Evolutionary conservation across 805 yeast species (phyloP), one percentile per base, ranked within the genome.

Genomic region (Saccharomycopsis capsularis): DNA sequence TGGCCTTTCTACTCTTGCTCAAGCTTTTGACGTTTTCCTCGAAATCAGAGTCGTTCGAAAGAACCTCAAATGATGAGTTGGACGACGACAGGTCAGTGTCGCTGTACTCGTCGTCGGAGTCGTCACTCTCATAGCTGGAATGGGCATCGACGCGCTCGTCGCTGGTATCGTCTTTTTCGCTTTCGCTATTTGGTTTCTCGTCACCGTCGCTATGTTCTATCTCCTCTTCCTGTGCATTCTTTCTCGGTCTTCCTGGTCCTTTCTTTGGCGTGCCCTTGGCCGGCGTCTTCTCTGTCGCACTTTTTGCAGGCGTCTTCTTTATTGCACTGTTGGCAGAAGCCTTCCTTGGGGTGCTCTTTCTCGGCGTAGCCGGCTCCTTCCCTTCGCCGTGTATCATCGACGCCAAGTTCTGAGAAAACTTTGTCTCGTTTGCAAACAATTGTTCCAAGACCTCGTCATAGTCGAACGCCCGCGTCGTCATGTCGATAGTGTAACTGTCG

Each of bases 401-500:
- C 46, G 59, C 24, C 40, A 71, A 51, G 29, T 49, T 55, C 11
- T 60, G 63, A n/a, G 61, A 55, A 53, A 71, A 68, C 36, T 60
- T 63, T 30, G 60, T 57, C 2, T 61, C 57, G 51, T 66, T 62
- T 5, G 51, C 54, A 3, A 48, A 40, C 37, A 68, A 61, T 4
- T 60, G 39, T 4, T 53, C 51, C 19, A 46, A 42, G 48, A 69
- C 58, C 9, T 61, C 68, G 35, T 64, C 59, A 65, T 66, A 76
- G 44, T 74, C 74, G 43, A 75, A 62, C 7, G 39, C 52, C 23
- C 64, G 64, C 1, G 74, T 43, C 18, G 41, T 61, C 48, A 72
- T 59, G 37, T 53, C 55, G 3, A 61, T 66, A 1, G 65, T 68
- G 4, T 57, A 57, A 11, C 63, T 59, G 54, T 71, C 73, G 47